Conservation (phyloP, 148 eudicot species). For the Euryodendron excelsum region DNA sequence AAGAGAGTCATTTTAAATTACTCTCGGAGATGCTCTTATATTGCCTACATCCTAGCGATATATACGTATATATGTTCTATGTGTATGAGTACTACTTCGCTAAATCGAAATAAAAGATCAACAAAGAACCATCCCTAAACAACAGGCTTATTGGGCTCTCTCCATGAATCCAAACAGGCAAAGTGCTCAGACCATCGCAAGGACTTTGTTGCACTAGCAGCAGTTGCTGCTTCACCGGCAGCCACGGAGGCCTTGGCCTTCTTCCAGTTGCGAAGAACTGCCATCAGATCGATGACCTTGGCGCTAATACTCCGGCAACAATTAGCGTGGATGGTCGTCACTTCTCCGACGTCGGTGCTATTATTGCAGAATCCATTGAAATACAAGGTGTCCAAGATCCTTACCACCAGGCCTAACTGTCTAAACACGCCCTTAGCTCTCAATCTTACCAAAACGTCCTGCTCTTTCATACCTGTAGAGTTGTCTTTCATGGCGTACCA, state of each 20-base stretch:
- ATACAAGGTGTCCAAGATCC: slow-evolving; percentile 30
- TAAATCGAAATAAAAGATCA: no score
- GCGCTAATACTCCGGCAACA: slow-evolving; percentile 49
- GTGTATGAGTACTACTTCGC: no score
- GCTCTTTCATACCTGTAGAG: slow-evolving; percentile 41
- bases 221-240: neutral
- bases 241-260: neutral
- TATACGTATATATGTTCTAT: no score
- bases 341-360: slow-evolving; percentile 17
- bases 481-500: slow-evolving; percentile 44
- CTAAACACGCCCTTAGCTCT: slow-evolving; percentile 19
- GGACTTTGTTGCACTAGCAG: neutral
- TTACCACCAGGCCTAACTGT: slow-evolving; percentile 9
- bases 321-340: slow-evolving; percentile 45
- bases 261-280: slow-evolving; percentile 32
- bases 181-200: slow-evolving; percentile 36
- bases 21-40: no score
- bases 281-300: slow-evolving; percentile 33
- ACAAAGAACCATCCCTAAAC: neutral
- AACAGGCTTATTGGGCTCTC: neutral
- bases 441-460: slow-evolving; percentile 39
- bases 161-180: slow-evolving; percentile 33
- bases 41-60: no score
- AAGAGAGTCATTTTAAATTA: no score
- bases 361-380: slow-evolving; percentile 49